Base-by-base conservation (phyloP, 2,329 filamentous ascomycete species). In the Aspergillus thermomutatus region DNA sequence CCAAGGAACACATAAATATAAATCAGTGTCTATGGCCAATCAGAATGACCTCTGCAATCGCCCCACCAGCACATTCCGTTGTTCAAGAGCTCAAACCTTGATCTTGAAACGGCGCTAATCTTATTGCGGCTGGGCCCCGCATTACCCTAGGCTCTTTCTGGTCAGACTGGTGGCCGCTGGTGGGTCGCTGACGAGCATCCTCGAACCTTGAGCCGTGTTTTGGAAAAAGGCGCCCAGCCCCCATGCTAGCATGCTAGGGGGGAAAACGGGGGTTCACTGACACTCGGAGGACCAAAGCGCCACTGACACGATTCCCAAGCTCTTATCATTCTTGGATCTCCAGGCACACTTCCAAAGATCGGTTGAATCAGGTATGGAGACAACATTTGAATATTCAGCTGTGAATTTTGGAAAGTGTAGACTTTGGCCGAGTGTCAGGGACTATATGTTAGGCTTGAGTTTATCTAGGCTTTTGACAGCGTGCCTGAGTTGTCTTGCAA, bases 81-180 rank as follows among this genome's bases (percentile, higher is more conserved):
- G 43, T 28, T 43, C 49, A 21, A 43, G 27, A 34, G 19, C 53
- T 31, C 59, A 49, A 52, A 43, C 55, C 59, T 50, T 61, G 52
- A 59, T 60, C 52, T 37, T 64, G 62, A 63, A 63, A 64, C 62
- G 50, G n/a, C 34, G 41, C 55, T 60, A 62, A 41, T 46, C 60
- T 56, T 11, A 14, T 60, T 47, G 52, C 26, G 48, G 31, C 43
- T 46, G 19, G 53, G 54, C 49, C 55, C 59, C 52, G 56, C 59
- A 48, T 50, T 43, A 41, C 43, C 47, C 50, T 55, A 34, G 27
- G 17, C 59, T 34, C 3, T 26, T 55, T 55, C 19, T 27, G 45
- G 51, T 46, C 52, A 53, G 50, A 25, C 48, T 53, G 54, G 53
- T 51, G 50, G 51, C 52, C 56, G 53, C 48, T 52, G 47, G 59